phyloP scores from a whole-genome alignment of 257 asterid genomes.

The Leonotis leonurus region DNA sequence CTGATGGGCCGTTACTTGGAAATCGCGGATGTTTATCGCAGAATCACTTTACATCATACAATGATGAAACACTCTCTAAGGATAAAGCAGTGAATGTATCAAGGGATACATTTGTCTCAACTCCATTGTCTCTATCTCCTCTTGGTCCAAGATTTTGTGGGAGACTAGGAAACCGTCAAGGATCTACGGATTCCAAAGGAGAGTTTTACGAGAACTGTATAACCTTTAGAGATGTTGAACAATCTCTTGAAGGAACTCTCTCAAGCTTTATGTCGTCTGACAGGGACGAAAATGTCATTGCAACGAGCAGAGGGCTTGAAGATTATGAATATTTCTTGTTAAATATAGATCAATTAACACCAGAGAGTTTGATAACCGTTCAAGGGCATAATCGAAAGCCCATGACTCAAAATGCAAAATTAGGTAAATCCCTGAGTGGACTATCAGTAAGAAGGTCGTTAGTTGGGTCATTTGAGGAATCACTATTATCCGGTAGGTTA shows the following conservation, averaged over 20 bases:
- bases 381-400: constrained; percentile 29
- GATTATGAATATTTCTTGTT: constrained; percentile 39
- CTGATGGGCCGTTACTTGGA: constrained; percentile 49
- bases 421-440: constrained; percentile 55
- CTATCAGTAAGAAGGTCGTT: constrained; percentile 70
- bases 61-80: constrained; percentile 20
- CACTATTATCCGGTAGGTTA: constrained; percentile 81
- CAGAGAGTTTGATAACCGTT: constrained; percentile 34
- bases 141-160: constrained; percentile 67
- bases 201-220: constrained; percentile 41
- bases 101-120: constrained; percentile 27
- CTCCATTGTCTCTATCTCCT: constrained; percentile 64
- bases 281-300: constrained; percentile 22
- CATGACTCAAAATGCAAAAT: constrained; percentile 40
- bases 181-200: constrained; percentile 22
- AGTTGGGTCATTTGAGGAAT: constrained; percentile 94
- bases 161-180: constrained; percentile 27
- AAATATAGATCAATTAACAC: constrained; percentile 45
- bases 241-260: constrained; percentile 60
- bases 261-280: constrained; percentile 29
- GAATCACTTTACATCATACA: constrained; percentile 23
- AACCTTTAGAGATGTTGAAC: constrained; percentile 57
- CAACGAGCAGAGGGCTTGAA: constrained; percentile 24
- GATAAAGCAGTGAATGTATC: constrained; percentile 26
- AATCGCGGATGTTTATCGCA: constrained; percentile 16